Percentiles rank a stretch among this genome's conserved stretches.
phyloP scores from a whole-genome alignment of 2,329 filamentous ascomycete species.

The Torrubiella hemipterigena region DNA sequence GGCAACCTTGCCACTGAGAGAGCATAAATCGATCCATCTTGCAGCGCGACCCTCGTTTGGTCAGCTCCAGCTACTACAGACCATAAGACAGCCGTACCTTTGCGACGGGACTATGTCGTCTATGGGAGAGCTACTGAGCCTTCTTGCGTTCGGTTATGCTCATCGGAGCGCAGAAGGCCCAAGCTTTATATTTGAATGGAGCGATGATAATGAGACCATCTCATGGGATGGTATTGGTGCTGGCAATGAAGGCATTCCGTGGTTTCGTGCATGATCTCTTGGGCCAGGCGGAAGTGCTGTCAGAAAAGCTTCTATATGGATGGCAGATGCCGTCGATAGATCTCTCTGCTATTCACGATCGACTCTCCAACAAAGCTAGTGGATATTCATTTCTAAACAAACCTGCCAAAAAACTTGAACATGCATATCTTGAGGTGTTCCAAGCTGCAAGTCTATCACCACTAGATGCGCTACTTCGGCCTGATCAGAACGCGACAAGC shows the following conservation, averaged over 20 bases:
- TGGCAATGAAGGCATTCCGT: neutral
- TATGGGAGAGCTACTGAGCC: neutral
- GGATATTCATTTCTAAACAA: neutral
- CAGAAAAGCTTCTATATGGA: neutral
- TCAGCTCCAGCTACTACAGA: neutral
- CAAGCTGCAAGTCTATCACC: neutral
- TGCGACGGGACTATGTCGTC: neutral
- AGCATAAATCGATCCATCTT: neutral
- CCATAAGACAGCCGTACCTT: neutral
- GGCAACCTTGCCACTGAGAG: neutral
- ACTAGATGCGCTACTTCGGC: neutral
- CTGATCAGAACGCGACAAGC: neutral
- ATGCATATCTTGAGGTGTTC: neutral
- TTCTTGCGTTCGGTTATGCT: neutral
- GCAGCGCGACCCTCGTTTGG: too few species aligned
- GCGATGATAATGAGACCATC: neutral
- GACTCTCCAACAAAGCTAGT: neutral
- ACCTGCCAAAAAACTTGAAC: too few species aligned
- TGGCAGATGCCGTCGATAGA: neutral
- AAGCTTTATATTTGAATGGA: neutral
- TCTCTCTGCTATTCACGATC: neutral
- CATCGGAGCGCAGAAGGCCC: neutral
- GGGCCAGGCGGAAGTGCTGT: too few species aligned
- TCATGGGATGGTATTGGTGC: neutral
- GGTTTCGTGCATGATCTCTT: neutral